Conservation (phyloP, 2,329 filamentous ascomycete genomes). For the Xylariaceae sp. region DNA sequence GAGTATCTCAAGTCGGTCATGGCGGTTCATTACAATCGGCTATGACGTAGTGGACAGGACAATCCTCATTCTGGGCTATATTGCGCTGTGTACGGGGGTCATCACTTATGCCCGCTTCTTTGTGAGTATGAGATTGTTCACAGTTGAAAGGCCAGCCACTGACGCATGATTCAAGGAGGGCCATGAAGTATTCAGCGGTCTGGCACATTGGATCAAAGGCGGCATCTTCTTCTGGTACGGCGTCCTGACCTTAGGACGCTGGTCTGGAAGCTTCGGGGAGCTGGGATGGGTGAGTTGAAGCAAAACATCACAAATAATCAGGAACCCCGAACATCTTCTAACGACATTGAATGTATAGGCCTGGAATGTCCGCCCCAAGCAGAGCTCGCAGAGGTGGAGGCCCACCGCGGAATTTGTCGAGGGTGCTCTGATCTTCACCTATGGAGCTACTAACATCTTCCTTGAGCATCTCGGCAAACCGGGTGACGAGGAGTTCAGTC, state of each 20-base stretch:
- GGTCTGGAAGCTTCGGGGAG: constrained; percentile 85
- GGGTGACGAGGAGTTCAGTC: constrained; percentile 64
- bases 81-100: constrained; percentile 66
- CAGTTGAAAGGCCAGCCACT: neutral
- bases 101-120: constrained; percentile 80
- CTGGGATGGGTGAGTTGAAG: constrained; percentile 68
- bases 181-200: constrained; percentile 68
- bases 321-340: constrained; percentile 2
- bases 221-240: constrained; percentile 95
- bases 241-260: constrained; percentile 79
- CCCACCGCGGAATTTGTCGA: constrained; percentile 87
- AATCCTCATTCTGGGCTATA: constrained; percentile 73
- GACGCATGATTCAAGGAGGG: constrained; percentile 51
- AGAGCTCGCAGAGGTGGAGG: constrained; percentile 55
- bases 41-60: constrained; percentile 71
- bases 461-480: constrained; percentile 78
- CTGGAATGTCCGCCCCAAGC: constrained; percentile 77
- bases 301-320: neutral
- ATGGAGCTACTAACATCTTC: constrained; percentile 87
- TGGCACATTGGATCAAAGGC: constrained; percentile 93
- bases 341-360: constrained; percentile 42
- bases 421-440: constrained; percentile 84
- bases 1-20: constrained; percentile 51
- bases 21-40: constrained; percentile 52
- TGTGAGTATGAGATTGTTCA: constrained; percentile 47